These are phyloP conservation scores for Pachyrhizus erosus DNA, from an alignment of 306 rosid species.

Conservation along the genomic window DNA sequence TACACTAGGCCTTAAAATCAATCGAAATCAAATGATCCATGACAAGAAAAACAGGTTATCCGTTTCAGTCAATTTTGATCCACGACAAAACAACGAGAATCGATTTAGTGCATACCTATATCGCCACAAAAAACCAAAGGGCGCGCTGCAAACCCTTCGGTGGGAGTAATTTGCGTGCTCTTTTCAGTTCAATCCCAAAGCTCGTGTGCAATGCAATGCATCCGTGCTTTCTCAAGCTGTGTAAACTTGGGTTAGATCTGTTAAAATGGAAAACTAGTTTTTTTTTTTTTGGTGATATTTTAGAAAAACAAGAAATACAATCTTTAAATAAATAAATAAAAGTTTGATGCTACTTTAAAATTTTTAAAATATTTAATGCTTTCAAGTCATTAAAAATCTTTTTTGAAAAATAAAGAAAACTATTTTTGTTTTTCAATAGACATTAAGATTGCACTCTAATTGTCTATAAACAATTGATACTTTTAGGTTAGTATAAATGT, in stretches of 20 bases:
- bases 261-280: not conserved
- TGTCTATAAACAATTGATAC: too few species aligned
- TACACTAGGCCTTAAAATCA: too few species aligned
- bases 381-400: too few species aligned
- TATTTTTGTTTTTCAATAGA: too few species aligned
- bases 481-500: too few species aligned
- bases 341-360: not conserved
- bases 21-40: not conserved
- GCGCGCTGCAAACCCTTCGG: not conserved
- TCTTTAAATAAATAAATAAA: too few species aligned
- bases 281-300: not conserved
- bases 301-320: not conserved
- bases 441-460: too few species aligned
- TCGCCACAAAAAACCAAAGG: not conserved
- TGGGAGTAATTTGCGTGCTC: not conserved
- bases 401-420: too few species aligned
- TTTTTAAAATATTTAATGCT: too few species aligned
- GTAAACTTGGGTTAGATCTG: not conserved
- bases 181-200: slow-evolving; percentile 1
- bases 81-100: not conserved
- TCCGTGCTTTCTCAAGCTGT: not conserved
- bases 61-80: not conserved
- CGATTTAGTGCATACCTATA: not conserved
- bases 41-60: not conserved
- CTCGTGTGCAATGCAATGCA: not conserved